phyloP scores from a whole-genome alignment of 768 basidiomycete genomes.

The Chalciporus piperatus region DNA sequence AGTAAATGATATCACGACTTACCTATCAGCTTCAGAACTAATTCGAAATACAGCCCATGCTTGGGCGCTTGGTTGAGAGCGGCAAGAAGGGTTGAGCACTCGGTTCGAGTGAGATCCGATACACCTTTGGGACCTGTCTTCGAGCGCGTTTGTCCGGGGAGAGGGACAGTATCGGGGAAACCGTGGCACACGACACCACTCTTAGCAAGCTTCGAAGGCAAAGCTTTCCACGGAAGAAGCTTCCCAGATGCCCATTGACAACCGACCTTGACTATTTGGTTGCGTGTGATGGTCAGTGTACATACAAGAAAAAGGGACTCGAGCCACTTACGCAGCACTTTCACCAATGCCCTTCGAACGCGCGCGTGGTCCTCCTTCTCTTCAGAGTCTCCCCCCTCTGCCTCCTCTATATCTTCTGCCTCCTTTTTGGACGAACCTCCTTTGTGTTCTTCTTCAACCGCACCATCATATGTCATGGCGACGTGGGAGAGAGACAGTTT shows the following conservation, averaged over 20 bases:
- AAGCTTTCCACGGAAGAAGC: constrained; percentile 1
- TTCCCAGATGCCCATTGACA: not conserved
- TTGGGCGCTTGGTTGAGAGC: not conserved
- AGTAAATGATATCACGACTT: too few relatives aligned
- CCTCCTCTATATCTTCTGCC: too few relatives aligned
- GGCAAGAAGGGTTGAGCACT: not conserved
- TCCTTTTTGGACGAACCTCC: too few relatives aligned
- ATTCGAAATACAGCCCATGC: not conserved
- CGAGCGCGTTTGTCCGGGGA: not conserved
- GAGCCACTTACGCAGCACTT: too few relatives aligned
- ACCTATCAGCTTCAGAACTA: too few relatives aligned
- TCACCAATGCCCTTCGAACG: too few relatives aligned
- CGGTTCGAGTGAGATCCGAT: not conserved
- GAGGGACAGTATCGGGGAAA: not conserved
- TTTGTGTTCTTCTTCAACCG: too few relatives aligned
- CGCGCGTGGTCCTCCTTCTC: too few relatives aligned
- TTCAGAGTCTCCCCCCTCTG: too few relatives aligned
- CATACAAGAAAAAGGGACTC: too few relatives aligned
- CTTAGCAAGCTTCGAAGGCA: not conserved
- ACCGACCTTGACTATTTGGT: not conserved
- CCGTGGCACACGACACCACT: not conserved
- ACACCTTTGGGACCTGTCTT: not conserved
- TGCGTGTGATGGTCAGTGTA: too few relatives aligned
- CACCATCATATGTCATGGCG: too few relatives aligned
- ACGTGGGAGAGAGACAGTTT: not conserved